Base-by-base conservation (phyloP, 2,329 filamentous ascomycete genomes). In the Didymella glomerata region DNA sequence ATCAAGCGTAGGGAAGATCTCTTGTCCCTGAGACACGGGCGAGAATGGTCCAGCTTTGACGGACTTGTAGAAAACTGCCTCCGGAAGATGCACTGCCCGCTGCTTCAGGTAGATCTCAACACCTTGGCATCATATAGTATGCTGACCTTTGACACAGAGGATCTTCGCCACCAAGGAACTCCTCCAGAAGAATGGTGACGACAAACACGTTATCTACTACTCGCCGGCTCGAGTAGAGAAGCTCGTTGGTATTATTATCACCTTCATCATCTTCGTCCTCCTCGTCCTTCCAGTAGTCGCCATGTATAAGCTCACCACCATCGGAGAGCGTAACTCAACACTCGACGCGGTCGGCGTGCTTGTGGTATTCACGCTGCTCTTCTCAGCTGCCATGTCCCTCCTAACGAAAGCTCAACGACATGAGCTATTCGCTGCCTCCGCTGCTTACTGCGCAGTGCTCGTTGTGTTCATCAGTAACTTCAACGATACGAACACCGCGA, bases 401-500 rank as follows among this genome's bases (percentile, higher is more conserved):
- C 20, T 77, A 36, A 77, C 74, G 0, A 74, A 69, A 27, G 76
- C 75, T 0, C 62, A 68, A 28, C 49, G 75, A 10, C 75, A 77
- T 48, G 75, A 77, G 46, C 54, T 78, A 0, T 78, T 77, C 52
- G 75, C 72, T 11, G 74, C 75, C 0, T 67, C 61, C 25, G 75
- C 76, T 3, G 76, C 74, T 0, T 77, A 77, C 54, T 77, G 74
- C 49, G 75, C 75, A 0, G 73, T 78, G 11, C 54, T 77, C 9
- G 73, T 77, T 0, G 75, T 77, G 1, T 77, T 78, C 52, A 76
- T 77, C 49, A 70, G 68, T 9, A 78, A 77, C 57, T 76, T 77
- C 56, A 70, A 24, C 30, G 60, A 62, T 16, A n/a, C n/a, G n/a
- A n/a, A n/a, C n/a, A n/a, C n/a, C n/a, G n/a, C n/a, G n/a, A n/a